A percentile compares a stretch with the other conserved stretches of the same genome.
These are phyloP conservation scores for Parathielavia hyrcaniae DNA, from an alignment of 495 filamentous ascomycete species.

Conservation along the genomic window DNA sequence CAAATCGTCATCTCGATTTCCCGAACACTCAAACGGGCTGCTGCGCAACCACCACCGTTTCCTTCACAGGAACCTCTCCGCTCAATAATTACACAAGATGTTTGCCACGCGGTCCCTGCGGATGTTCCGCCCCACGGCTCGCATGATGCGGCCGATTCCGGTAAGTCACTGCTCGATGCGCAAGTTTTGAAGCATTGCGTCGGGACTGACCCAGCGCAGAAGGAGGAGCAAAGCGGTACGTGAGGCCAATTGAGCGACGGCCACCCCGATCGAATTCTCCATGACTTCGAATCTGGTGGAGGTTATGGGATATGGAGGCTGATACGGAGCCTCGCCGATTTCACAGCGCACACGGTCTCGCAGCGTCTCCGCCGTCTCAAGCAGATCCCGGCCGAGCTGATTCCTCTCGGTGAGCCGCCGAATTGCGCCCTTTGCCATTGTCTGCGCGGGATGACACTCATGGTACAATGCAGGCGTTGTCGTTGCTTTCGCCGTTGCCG, in stretches of 20 bases:
- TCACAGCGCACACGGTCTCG: conserved; percentile 88
- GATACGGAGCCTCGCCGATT: conserved; percentile 15
- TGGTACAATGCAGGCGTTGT: conserved; percentile 61
- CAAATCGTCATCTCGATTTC: conserved; percentile 14
- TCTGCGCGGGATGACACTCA: background rate
- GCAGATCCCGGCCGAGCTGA: conserved; percentile 87
- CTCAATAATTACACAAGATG: conserved; percentile 48
- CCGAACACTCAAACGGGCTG: conserved; percentile 13
- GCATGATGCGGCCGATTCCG: conserved; percentile 70
- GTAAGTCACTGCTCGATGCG: conserved; percentile 49
- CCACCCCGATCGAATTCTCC: background rate
- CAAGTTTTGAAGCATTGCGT: conserved; percentile 24
- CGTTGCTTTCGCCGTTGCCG: conserved; percentile 58
- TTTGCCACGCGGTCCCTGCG: conserved; percentile 55
- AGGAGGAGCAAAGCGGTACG: conserved; percentile 80
- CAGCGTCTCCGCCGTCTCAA: conserved; percentile 80
- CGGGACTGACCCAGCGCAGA: conserved; percentile 49
- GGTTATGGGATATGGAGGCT: conserved; percentile 12
- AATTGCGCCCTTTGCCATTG: background rate
- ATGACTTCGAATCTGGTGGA: background rate
- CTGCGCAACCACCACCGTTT: conserved; percentile 15
- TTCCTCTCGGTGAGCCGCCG: conserved; percentile 74
- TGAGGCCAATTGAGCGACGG: conserved; percentile 32
- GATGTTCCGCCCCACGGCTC: conserved; percentile 52
- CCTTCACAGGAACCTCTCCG: conserved; percentile 28